Conservation (phyloP, 2,329 filamentous ascomycete species). For the Cladosporium sp. region DNA sequence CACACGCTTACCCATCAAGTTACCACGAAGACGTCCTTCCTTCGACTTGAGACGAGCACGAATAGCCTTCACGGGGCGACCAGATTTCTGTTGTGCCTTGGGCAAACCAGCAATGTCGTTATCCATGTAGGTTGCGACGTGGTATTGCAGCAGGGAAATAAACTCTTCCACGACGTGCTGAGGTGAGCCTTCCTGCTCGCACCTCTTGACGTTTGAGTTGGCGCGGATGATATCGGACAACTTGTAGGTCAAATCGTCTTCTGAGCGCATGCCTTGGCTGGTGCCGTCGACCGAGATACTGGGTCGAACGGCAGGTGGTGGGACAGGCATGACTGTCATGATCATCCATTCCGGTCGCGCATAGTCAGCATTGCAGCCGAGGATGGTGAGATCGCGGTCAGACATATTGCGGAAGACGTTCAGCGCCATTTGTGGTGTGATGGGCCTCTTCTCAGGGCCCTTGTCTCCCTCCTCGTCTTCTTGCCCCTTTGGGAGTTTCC, state of each 20-base stretch:
- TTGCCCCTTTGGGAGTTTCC: conserved; percentile 66
- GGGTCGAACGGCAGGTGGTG: conserved; percentile 89
- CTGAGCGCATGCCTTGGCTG: conserved; percentile 84
- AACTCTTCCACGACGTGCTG: conserved; percentile 90
- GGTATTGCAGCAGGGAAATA: conserved; percentile 88
- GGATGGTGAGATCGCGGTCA: conserved; percentile 73
- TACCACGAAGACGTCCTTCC: conserved; percentile 94
- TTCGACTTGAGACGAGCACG: conserved; percentile 97
- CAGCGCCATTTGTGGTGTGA: conserved; percentile 80
- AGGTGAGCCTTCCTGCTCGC: conserved; percentile 85
- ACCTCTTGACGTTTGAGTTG: conserved; percentile 89
- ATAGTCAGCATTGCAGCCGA: conserved; percentile 92
- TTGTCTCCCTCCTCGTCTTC: conserved; percentile 64
- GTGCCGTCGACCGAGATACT: conserved; percentile 97
- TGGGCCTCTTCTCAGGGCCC: conserved; percentile 72
- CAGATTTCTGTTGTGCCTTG: conserved; percentile 93
- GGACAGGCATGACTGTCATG: conserved; percentile 88
- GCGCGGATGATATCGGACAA: conserved; percentile 96
- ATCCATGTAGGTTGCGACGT: conserved; percentile 99
- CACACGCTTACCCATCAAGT: conserved; percentile 99
- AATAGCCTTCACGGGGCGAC: conserved; percentile 93
- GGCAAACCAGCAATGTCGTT: conserved; percentile 97
- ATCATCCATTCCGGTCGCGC: conserved; percentile 98
- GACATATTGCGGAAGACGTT: conserved; percentile 83
- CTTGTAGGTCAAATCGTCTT: conserved; percentile 99